phyloP scores from a whole-genome alignment of 2,329 filamentous ascomycete species.

The Cladosporium halotolerans region DNA sequence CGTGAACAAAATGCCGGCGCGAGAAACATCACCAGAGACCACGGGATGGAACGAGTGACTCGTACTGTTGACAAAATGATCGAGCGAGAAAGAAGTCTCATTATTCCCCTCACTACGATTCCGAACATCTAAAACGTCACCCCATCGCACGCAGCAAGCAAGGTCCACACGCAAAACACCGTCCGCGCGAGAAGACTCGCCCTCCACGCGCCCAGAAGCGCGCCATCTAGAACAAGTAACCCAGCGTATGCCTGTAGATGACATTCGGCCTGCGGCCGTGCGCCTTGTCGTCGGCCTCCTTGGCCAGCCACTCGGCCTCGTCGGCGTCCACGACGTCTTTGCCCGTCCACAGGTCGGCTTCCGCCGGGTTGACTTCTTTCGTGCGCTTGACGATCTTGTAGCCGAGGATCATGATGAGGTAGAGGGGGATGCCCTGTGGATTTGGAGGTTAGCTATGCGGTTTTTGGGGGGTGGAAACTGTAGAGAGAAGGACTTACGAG shows the following conservation, averaged over 20 bases:
- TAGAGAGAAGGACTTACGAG: slow-evolving; percentile 1
- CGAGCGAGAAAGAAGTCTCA: too few species aligned
- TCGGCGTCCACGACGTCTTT: slow-evolving; percentile 55
- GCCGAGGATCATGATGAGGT: slow-evolving; percentile 53
- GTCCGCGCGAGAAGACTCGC: too few species aligned
- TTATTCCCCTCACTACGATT: too few species aligned
- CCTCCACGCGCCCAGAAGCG: too few species aligned
- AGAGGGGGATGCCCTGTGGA: slow-evolving; percentile 60
- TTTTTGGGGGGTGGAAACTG: background rate
- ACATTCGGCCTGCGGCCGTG: slow-evolving; percentile 13
- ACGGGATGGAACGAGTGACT: too few species aligned
- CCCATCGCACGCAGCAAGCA: too few species aligned
- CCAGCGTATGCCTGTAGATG: slow-evolving; percentile 20
- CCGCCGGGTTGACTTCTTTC: slow-evolving; percentile 45
- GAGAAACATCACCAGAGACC: too few species aligned
- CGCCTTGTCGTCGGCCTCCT: slow-evolving; percentile 24
- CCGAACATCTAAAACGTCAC: too few species aligned
- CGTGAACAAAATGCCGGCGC: too few species aligned
- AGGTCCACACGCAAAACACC: too few species aligned
- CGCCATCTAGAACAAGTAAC: slow-evolving; percentile 23
- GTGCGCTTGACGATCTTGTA: slow-evolving; percentile 62
- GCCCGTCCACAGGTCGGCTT: slow-evolving; percentile 55
- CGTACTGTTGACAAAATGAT: too few species aligned
- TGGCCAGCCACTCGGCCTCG: slow-evolving; percentile 35
- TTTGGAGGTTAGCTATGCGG: slow-evolving; percentile 44